phyloP scores from a whole-genome alignment of 495 filamentous ascomycete genomes.

The Penicillium manginii region DNA sequence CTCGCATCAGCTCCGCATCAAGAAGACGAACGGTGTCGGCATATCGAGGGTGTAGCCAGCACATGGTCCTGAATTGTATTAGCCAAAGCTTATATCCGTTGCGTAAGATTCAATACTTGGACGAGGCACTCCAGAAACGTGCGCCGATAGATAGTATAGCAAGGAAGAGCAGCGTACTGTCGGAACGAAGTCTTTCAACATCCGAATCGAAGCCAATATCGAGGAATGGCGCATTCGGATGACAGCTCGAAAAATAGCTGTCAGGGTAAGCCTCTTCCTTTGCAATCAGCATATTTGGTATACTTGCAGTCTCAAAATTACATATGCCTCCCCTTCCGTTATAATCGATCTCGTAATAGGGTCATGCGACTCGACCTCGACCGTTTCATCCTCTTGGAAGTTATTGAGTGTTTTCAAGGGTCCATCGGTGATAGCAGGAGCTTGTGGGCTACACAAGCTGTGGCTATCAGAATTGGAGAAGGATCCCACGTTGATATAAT shows the following conservation, averaged over 20 bases:
- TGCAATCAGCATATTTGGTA: background rate
- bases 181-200: background rate
- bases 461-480: background rate
- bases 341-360: background rate
- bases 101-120: background rate
- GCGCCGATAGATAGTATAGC: constrained; percentile 1
- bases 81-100: background rate
- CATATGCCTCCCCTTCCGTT: constrained; percentile 6
- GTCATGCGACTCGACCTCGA: constrained; percentile 4
- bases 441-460: constrained; percentile 2
- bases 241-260: constrained; percentile 3
- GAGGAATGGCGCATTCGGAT: constrained; percentile 8
- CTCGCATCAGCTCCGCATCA: constrained; percentile 8
- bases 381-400: constrained; percentile 5
- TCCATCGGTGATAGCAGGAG: constrained; percentile 3
- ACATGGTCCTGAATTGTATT: background rate
- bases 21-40: constrained; percentile 1
- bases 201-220: background rate
- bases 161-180: constrained; percentile 5
- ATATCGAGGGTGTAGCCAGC: constrained; percentile 10
- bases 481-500: background rate
- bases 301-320: constrained; percentile 8
- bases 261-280: background rate
- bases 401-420: constrained; percentile 9
- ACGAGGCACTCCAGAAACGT: constrained; percentile 10